Conservation (phyloP, 176 grass and related monocot species). For the Cocos nucifera region DNA sequence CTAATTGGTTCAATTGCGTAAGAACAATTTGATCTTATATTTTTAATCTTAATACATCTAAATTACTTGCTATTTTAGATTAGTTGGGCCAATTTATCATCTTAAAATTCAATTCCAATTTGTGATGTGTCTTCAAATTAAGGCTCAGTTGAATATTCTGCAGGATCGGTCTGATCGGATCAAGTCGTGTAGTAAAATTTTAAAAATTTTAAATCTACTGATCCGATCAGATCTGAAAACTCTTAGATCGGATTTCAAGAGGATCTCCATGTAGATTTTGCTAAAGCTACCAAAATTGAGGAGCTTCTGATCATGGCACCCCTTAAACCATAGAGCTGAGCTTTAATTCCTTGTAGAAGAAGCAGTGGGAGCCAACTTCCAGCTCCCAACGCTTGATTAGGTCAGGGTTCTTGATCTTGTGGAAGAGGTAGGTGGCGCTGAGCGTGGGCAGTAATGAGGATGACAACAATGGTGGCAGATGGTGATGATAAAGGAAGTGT, state of each 20-base stretch:
- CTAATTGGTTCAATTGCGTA: no score
- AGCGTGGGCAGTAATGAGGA: neutral
- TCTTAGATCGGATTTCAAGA: neutral
- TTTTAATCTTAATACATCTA: no score
- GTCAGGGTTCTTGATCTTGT: neutral
- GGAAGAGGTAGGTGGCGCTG: neutral
- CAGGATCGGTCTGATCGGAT: no score
- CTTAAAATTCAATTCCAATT: no score
- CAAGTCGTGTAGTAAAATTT: no score
- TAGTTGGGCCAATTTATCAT: no score
- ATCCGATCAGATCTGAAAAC: no score
- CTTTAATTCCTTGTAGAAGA: conserved; percentile 11
- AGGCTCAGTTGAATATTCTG: no score
- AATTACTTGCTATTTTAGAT: no score
- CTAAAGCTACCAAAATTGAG: conserved; percentile 9
- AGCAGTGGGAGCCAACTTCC: conserved; percentile 4
- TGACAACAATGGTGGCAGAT: neutral
- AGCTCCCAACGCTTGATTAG: conserved; percentile 6
- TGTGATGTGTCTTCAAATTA: no score
- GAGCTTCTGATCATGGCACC: conserved; percentile 1
- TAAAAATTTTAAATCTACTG: no score
- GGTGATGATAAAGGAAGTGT: neutral
- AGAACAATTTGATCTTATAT: no score
- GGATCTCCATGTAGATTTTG: conserved; percentile 12
- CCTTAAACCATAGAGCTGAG: neutral